A percentile compares a stretch with the other conserved stretches of the same genome.
phyloP scores from a whole-genome alignment of 441 rosid genomes.

The Brassica balearica region DNA sequence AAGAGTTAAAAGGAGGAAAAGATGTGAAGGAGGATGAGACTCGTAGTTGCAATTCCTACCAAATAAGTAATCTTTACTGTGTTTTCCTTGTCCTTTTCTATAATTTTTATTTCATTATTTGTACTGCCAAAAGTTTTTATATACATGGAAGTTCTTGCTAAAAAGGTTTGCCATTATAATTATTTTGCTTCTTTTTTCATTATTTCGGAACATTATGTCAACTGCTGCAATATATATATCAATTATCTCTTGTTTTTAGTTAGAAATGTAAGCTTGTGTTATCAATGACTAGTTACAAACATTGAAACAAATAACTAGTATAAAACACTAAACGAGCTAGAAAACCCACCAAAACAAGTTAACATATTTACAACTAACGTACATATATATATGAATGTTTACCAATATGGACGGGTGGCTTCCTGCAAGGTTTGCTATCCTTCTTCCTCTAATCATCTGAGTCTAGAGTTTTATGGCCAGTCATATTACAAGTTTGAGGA shows the following conservation, averaged over 20 bases:
- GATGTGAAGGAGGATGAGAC: constrained; percentile 43
- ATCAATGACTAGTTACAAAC: neutral
- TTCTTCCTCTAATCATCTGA: no score
- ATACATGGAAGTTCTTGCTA: neutral
- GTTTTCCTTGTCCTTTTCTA: constrained; percentile 18
- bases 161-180: neutral
- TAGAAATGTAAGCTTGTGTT: neutral
- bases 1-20: neutral
- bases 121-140: constrained; percentile 14
- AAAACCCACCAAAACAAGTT: neutral
- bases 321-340: neutral
- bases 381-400: no score
- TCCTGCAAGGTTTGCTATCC: no score
- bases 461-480: no score
- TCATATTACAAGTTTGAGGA: no score
- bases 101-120: neutral
- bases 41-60: constrained; percentile 41
- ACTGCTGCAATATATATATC: neutral
- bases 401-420: no score
- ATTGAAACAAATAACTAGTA: neutral
- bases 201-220: constrained; percentile 21
- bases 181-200: neutral
- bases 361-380: neutral
- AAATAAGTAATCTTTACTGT: constrained; percentile 22
- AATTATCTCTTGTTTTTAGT: neutral